Evolutionary conservation across 768 basidiomycete genomes (phyloP), one percentile per base, ranked within the genome.

Genomic region (Xerocomellus intermedius): DNA sequence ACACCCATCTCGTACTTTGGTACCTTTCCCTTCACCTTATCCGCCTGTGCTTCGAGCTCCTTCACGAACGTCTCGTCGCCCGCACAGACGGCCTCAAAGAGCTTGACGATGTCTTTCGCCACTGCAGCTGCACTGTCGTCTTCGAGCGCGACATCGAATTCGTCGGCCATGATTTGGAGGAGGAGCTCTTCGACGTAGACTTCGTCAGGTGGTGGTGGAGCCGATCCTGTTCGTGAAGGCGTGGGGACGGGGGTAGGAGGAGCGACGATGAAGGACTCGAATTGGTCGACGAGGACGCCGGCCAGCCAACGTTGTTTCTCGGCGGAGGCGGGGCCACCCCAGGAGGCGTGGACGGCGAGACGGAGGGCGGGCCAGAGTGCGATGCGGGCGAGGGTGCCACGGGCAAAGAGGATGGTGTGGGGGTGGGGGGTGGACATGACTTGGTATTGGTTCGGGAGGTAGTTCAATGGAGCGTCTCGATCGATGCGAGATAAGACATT

Each of bases 261-360:
- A 72, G 77, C 1, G 72, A 60, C 69, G 57, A 74, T 55, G 56
- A 79, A 78, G 44, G 79, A 70, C 62, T 90, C 87, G 67, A 93
- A 91, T 8, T 86, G 80, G 69, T 94, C 87, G 61, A 91, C 87
- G 65, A 94, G 79, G 38, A 82, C 81, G 6, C 87, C 85, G 12
- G 89, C 90, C 17, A 97, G 78, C 91, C 92, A 95, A 21, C 83
- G 88, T 43, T 86, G 84, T 74, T 96, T 97, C n/a, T 75, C 75
- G 6, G 70, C 66, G 10, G 82, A 81, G 26, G 83, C 82, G 19
- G 87, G 82, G 4, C 94, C 94, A 26, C 94, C 95, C 94, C 94
- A 96, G 59, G 76, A 73, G 63, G 94, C 83, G 58, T 88, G 83
- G 36, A 98, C 84, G 33, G 94, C 95, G 64, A 96, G 76, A 39